Evolutionary conservation across 1,284 basidiomycete species (phyloP).

Genomic region (Fomitopsis pinicola): DNA sequence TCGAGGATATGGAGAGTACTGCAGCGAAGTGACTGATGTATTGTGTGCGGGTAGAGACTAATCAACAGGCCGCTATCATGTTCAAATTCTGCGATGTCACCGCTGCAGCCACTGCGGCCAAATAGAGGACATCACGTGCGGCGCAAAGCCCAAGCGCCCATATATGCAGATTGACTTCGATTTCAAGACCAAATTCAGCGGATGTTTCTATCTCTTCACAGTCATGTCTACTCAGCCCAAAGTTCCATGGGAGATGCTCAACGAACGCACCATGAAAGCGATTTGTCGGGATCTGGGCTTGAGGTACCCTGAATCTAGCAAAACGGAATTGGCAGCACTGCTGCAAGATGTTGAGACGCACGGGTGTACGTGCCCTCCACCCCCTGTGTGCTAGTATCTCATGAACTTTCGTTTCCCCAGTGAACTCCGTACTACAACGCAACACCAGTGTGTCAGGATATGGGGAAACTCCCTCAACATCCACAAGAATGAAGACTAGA

Average conservation of each 20-base stretch:
- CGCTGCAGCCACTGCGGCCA: too few relatives aligned
- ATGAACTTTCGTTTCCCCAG: background rate
- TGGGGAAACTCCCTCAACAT: background rate
- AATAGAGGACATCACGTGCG: too few relatives aligned
- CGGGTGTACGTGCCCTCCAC: constrained; percentile 9
- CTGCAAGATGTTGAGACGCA: constrained; percentile 13
- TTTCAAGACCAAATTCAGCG: background rate
- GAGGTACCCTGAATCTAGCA: background rate
- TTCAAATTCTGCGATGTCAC: too few relatives aligned
- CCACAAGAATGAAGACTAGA: background rate
- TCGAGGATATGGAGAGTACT: too few relatives aligned
- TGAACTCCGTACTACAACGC: constrained; percentile 3
- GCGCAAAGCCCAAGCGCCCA: too few relatives aligned
- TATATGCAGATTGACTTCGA: too few relatives aligned
- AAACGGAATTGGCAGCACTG: constrained; percentile 9
- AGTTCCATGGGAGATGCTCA: constrained; percentile 24
- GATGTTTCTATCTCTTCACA: background rate
- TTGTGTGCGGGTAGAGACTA: too few relatives aligned
- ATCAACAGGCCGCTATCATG: too few relatives aligned
- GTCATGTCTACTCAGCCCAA: constrained; percentile 6
- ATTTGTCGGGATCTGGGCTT: constrained; percentile 24
- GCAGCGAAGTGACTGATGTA: too few relatives aligned
- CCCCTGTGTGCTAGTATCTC: background rate
- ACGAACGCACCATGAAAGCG: constrained; percentile 22
- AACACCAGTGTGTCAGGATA: background rate